These are phyloP conservation scores for Botrytis fabae DNA, from an alignment of 2,329 filamentous ascomycete species.

Conservation along the genomic window DNA sequence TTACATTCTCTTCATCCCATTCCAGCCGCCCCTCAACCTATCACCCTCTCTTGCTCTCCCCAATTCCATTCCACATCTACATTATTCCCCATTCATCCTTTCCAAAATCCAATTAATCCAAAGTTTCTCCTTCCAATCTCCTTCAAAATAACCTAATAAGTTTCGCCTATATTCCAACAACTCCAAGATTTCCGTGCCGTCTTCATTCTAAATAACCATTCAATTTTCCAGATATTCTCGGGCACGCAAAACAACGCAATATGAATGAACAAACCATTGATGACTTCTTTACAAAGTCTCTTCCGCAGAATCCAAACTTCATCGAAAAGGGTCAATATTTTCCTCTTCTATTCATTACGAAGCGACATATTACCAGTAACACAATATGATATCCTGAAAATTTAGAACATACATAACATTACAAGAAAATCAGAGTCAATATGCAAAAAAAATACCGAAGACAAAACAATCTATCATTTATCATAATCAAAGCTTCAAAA, in stretches of 20 bases:
- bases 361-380: accelerated
- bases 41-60: not conserved
- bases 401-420: accelerated
- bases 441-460: accelerated
- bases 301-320: accelerated
- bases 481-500: not conserved
- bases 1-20: not conserved
- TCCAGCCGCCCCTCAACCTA: not conserved
- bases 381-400: not conserved
- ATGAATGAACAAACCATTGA: accelerated
- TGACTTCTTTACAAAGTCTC: accelerated
- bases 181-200: not conserved
- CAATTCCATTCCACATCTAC: not conserved
- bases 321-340: not conserved
- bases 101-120: not conserved
- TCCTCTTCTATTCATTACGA: not conserved
- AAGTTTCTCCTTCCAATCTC: not conserved
- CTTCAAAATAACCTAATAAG: accelerated
- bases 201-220: not conserved
- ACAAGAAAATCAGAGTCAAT: not conserved
- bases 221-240: not conserved
- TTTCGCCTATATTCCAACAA: not conserved
- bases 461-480: not conserved
- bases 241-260: not conserved
- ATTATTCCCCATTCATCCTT: not conserved